Evolutionary conservation across 768 basidiomycete genomes (phyloP), one percentile per base, ranked within the genome.

Genomic region (Xerocomellus amylosporus): DNA sequence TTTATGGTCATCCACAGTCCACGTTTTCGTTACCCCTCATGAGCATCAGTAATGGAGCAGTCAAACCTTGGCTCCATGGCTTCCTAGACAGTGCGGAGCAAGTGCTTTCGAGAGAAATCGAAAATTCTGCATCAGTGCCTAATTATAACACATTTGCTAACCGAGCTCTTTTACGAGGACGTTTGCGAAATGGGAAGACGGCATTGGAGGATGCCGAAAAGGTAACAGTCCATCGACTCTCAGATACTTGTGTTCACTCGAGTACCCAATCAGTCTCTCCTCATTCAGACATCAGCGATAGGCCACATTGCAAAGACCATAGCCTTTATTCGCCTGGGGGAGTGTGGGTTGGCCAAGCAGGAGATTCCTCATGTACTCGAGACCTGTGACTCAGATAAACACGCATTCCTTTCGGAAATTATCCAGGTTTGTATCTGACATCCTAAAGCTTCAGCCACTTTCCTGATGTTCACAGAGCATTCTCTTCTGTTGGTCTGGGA

Each of bases 21-120:
- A 53, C 59, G 4, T 61, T 30, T 26, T 41, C 38, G 12, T 20
- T 62, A n/a, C 61, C 61, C 1, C 53, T 62, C 13, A 51, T 62
- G 60, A 58, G 41, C n/a, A 62, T 62, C 19, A 58, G 8, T 33
- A 62, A 62, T 10, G 46, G 2, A 10, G 61, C 59, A 28, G 56
- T 62, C 40, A 62, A 62, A 38, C 41, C 53, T 7, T 62, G 61
- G 61, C 60, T 62, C n/a, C 56, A 62, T 30, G 28, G 53, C 22
- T 58, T 49, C 41, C 28, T 62, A 19, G 50, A 52, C 6, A 6
- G 13, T 3, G 60, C 39, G 1, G 60, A 62, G 22, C 24, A 53
- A n/a, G 56, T 52, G 1, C 24, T 62, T 20, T 49, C 60, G 2
- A 43, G 20, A 9, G 56, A 62, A 38, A 62, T 62, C 8, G 55